Evolutionary conservation across 495 filamentous ascomycete species (phyloP).

Genomic region (Penicillium alfredii): DNA sequence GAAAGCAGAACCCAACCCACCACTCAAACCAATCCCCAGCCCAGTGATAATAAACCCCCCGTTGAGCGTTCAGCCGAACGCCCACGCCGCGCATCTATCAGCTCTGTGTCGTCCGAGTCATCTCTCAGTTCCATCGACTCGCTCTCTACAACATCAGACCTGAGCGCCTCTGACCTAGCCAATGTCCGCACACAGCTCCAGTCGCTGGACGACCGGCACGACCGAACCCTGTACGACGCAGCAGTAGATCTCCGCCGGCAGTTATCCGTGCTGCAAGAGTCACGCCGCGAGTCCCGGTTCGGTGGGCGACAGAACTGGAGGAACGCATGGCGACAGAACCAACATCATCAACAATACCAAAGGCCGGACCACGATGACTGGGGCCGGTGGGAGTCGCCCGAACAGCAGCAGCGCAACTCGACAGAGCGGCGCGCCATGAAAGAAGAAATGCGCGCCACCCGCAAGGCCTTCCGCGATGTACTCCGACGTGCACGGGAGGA

Average conservation of each 20-base stretch:
- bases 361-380: constrained; percentile 20
- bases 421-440: constrained; percentile 31
- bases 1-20: background rate
- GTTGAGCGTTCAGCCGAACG: constrained; percentile 16
- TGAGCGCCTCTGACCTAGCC: constrained; percentile 37
- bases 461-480: constrained; percentile 37
- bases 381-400: constrained; percentile 39
- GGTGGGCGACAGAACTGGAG: constrained; percentile 23
- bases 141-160: constrained; percentile 37
- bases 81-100: constrained; percentile 29
- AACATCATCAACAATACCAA: background rate
- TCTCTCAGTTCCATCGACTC: constrained; percentile 41
- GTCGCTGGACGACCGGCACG: constrained; percentile 34
- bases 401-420: constrained; percentile 28
- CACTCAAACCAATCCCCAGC: constrained; percentile 1
- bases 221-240: constrained; percentile 35
- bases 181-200: constrained; percentile 37
- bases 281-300: constrained; percentile 31
- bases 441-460: constrained; percentile 35
- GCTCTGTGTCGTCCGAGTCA: constrained; percentile 32
- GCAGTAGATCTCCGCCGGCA: constrained; percentile 37
- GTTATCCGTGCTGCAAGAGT: constrained; percentile 30
- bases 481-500: constrained; percentile 37
- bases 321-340: constrained; percentile 12
- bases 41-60: constrained; percentile 5